These are phyloP conservation scores for Claviceps capensis DNA, from an alignment of 2,329 filamentous ascomycete species.

Conservation along the genomic window DNA sequence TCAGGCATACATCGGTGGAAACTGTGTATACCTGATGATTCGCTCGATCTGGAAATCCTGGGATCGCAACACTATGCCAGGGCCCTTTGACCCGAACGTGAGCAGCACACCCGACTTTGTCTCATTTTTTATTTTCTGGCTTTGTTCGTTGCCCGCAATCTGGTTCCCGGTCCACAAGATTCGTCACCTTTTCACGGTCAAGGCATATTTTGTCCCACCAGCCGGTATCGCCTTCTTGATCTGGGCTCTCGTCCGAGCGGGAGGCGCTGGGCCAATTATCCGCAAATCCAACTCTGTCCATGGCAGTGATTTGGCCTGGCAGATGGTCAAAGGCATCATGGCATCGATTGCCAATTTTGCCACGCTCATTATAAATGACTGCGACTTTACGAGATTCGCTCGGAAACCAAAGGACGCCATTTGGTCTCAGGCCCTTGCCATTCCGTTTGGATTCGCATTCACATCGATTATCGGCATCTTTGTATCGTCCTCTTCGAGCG, in stretches of 20 bases:
- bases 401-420: constrained; percentile 60
- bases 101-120: constrained; percentile 64
- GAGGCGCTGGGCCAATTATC: constrained; percentile 74
- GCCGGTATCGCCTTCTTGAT: constrained; percentile 80
- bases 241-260: constrained; percentile 71
- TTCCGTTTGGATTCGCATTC: constrained; percentile 57
- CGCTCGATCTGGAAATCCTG: constrained; percentile 65
- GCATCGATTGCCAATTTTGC: constrained; percentile 82
- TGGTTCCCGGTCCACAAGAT: constrained; percentile 86
- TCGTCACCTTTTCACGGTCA: constrained; percentile 81
- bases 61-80: constrained; percentile 46
- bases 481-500: constrained; percentile 57
- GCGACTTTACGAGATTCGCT: constrained; percentile 78
- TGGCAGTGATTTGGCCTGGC: constrained; percentile 65
- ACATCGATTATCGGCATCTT: constrained; percentile 78
- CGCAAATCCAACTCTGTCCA: constrained; percentile 47
- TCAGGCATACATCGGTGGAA: constrained; percentile 70
- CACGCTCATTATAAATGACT: constrained; percentile 69
- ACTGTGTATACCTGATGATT: constrained; percentile 84
- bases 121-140: constrained; percentile 81
- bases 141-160: constrained; percentile 65
- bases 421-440: constrained; percentile 66
- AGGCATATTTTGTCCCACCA: constrained; percentile 68
- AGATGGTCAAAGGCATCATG: constrained; percentile 77
- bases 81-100: constrained; percentile 49